Evolutionary conservation across 371 early-diverging fungal species (phyloP), one percentile per base, ranked within the genome.

Genomic region (Catenaria anguillulae): DNA sequence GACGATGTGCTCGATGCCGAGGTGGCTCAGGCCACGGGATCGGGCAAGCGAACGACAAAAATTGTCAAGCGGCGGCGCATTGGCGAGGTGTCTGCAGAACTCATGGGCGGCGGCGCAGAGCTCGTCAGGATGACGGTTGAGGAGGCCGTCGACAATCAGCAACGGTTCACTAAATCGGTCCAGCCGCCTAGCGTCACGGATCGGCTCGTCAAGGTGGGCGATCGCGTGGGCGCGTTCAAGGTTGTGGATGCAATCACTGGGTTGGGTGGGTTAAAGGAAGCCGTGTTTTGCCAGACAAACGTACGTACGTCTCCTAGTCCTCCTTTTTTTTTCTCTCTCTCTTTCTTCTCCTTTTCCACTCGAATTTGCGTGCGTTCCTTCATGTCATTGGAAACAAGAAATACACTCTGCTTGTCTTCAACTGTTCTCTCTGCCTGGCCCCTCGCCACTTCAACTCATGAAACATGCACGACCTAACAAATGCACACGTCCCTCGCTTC

Each of bases 391-490:
- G n/a, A n/a, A n/a, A n/a, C n/a, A n/a, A n/a, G 48, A 34, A 66
- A 64, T 35, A 48, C 50, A 12, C 58, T 60, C 13, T 66, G 58
- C 42, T 65, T 71, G 52, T 69, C 77, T n/a, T 78, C 82, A 35
- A 69, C 91, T 26, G 93, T 93, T 63, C 67, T 94, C 5, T 89
- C 90, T 2, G 82, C 81, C 0, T n/a, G n/a, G n/a, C n/a, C n/a
- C n/a, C n/a, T n/a, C n/a, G n/a, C n/a, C n/a, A n/a, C n/a, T n/a
- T n/a, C n/a, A n/a, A n/a, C n/a, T n/a, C n/a, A n/a, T n/a, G n/a
- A n/a, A n/a, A n/a, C n/a, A n/a, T n/a, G n/a, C n/a, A n/a, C n/a
- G n/a, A n/a, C n/a, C n/a, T n/a, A n/a, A n/a, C n/a, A n/a, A n/a
- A n/a, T n/a, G n/a, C n/a, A n/a, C n/a, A n/a, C n/a, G n/a, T n/a